Conservation (phyloP, 2,329 filamentous ascomycete species). For the Cytospora piceicola region DNA sequence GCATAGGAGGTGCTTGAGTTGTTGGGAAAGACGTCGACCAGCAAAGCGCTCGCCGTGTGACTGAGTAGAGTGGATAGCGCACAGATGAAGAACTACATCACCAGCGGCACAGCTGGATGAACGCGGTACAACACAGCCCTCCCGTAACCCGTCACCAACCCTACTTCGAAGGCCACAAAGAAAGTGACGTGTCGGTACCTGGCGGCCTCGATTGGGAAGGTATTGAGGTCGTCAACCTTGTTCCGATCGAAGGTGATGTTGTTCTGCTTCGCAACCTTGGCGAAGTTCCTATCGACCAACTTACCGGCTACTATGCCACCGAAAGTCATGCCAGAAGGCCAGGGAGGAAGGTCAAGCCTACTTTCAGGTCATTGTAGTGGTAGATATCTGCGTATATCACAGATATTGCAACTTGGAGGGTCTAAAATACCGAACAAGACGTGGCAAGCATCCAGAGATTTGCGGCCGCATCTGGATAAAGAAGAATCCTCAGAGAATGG, state of each 20-base stretch:
- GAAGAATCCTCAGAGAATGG: slow-evolving; percentile 53
- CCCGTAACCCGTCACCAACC: slow-evolving; percentile 11
- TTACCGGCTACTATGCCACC: slow-evolving; percentile 13
- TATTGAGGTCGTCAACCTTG: background rate
- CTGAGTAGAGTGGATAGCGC: slow-evolving; percentile 5
- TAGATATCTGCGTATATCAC: slow-evolving; percentile 54
- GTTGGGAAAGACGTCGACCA: slow-evolving; percentile 10
- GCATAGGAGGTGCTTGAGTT: slow-evolving; percentile 12
- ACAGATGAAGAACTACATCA: slow-evolving; percentile 14
- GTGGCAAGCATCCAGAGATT: slow-evolving; percentile 43
- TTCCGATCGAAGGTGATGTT: slow-evolving; percentile 2
- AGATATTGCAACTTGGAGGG: slow-evolving; percentile 55
- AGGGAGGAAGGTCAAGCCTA: slow-evolving; percentile 24
- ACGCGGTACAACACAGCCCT: background rate
- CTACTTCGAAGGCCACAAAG: slow-evolving; percentile 2
- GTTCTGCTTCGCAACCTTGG: background rate
- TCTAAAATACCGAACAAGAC: slow-evolving; percentile 56
- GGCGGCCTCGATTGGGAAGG: slow-evolving; percentile 11
- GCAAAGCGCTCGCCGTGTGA: slow-evolving; percentile 12
- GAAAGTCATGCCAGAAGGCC: slow-evolving; percentile 12
- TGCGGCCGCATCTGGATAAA: slow-evolving; percentile 57
- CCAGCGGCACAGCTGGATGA: slow-evolving; percentile 10
- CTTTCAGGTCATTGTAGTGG: slow-evolving; percentile 44
- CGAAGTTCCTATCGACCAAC: slow-evolving; percentile 14
- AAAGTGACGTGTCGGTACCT: slow-evolving; percentile 1